Evolutionary conservation across 495 filamentous ascomycete species (phyloP).

Genomic region (Hypoxylon cercidicola): DNA sequence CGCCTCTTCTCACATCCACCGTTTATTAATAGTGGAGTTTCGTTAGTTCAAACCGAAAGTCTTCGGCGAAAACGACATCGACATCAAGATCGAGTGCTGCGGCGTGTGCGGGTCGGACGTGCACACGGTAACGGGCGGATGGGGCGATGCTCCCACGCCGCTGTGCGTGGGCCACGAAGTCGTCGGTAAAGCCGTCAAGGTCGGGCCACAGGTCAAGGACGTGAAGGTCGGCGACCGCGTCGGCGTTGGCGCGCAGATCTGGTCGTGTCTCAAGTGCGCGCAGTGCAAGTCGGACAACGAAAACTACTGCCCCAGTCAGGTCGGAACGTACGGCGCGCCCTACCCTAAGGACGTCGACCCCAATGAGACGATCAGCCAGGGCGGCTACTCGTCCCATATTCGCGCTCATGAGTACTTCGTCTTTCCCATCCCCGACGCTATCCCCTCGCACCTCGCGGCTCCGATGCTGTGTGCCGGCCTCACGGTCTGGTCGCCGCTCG

Average conservation of each 20-base stretch:
- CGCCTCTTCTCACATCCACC: not conserved
- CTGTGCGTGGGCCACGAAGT: conserved; percentile 83
- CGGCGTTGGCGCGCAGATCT: conserved; percentile 81
- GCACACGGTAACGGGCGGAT: conserved; percentile 80
- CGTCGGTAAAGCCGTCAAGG: conserved; percentile 75
- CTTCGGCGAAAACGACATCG: conserved; percentile 70
- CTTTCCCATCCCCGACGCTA: conserved; percentile 77
- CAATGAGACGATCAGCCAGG: conserved; percentile 44
- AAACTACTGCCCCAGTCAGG: conserved; percentile 77
- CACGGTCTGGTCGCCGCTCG: conserved; percentile 75
- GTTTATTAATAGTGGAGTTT: not conserved
- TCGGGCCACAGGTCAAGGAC: conserved; percentile 69
- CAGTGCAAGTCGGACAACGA: conserved; percentile 67
- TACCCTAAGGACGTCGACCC: conserved; percentile 61
- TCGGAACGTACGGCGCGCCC: conserved; percentile 70
- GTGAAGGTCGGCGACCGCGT: conserved; percentile 81
- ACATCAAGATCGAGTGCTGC: conserved; percentile 62
- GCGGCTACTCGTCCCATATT: conserved; percentile 64
- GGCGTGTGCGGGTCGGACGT: conserved; percentile 84
- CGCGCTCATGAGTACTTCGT: conserved; percentile 80
- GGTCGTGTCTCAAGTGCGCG: conserved; percentile 71
- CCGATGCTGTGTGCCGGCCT: conserved; percentile 85
- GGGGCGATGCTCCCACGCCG: conserved; percentile 72
- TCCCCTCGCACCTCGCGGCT: conserved; percentile 71
- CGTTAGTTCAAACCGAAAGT: conserved; percentile 81